Conservation (phyloP, 176 grass and related monocot genomes). For the Areca catechu region DNA sequence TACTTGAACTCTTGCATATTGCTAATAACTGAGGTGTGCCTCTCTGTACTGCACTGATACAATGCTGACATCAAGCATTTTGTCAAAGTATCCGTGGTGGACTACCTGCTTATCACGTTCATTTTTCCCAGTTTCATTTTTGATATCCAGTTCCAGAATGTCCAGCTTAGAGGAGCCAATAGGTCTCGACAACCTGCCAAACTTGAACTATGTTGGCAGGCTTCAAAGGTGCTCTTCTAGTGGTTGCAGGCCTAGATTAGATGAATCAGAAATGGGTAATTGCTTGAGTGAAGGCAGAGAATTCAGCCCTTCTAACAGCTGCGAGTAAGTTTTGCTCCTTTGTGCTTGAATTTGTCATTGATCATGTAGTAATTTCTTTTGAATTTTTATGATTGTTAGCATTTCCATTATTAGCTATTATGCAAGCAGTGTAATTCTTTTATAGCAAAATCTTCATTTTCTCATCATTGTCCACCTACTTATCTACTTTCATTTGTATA, state of each 20-base stretch:
- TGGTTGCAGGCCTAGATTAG: conserved; percentile 25
- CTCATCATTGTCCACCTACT: no score
- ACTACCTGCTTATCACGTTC: background rate
- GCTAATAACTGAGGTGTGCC: no score
- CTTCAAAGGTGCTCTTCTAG: conserved; percentile 36
- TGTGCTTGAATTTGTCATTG: no score
- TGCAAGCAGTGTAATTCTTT: no score
- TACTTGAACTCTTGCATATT: no score
- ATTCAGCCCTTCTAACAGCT: conserved; percentile 5
- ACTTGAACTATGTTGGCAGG: conserved; percentile 58
- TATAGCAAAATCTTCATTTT: no score
- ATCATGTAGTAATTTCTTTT: no score
- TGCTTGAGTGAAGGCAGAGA: conserved; percentile 25
- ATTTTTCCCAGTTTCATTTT: conserved; percentile 11
- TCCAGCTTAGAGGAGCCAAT: conserved; percentile 75
- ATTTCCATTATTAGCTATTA: no score
- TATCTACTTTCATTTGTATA: no score
- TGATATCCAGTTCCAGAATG: conserved; percentile 33
- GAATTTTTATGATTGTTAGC: no score
- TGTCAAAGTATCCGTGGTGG: background rate
- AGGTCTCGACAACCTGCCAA: conserved; percentile 59
- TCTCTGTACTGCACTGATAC: background rate
- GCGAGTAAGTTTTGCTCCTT: conserved; percentile 37
- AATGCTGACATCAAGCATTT: conserved; percentile 7
- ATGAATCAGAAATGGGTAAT: conserved; percentile 25